Base-by-base conservation (phyloP, 108 stramenopile genomes). In the Cyclotella atomus region DNA sequence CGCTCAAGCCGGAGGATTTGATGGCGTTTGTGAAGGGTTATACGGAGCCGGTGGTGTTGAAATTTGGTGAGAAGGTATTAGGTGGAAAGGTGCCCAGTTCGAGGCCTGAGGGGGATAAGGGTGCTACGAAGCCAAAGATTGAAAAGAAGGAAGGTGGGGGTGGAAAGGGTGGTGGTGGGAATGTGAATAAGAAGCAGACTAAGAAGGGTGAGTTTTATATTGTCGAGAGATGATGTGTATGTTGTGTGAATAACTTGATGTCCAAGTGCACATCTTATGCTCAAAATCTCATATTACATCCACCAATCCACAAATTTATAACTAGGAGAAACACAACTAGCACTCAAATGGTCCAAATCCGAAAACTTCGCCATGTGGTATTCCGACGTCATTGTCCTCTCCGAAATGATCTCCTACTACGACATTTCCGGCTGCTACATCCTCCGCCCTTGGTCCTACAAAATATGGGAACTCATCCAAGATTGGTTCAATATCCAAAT, bases 341-440 rank as follows among this genome's bases (percentile, higher is more conserved):
- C 91, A 21, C 59, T 91, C 56, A 88, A 91, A 76, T 91, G 89
- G 86, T 91, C 92, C 72, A 96, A 96, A 70, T 76, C 85, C 34
- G 96, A 97, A 75, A 98, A 98, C 80, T 99, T 99, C 70, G 84
- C 95, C 55, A 85, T 84, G 78, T 99, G 99, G 99, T 99, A 99
- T 77, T 82, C 95, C 56, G 93, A 98, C 82, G 97, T 98, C 24
- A 99, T 99, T 76, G 96, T 96, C 2, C 82, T 97, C 46, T 88
- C 91, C 16, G 99, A 99, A 84, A 98, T 99, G 98, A 99, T 99
- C 60, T 96, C 97, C 55, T 99, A 99, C 84, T 97, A 96, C 73
- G 97, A 99, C 69, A 97, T 99, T 66, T 89, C 88, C 53, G 99
- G 99, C n/a, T 99, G 99, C 73, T 99, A 99, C 84, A 97, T 99